A percentile compares a stretch with the other conserved stretches of the same genome.
phyloP scores from a whole-genome alignment of 2,329 filamentous ascomycete genomes.

The Talaromyces rugulosus region DNA sequence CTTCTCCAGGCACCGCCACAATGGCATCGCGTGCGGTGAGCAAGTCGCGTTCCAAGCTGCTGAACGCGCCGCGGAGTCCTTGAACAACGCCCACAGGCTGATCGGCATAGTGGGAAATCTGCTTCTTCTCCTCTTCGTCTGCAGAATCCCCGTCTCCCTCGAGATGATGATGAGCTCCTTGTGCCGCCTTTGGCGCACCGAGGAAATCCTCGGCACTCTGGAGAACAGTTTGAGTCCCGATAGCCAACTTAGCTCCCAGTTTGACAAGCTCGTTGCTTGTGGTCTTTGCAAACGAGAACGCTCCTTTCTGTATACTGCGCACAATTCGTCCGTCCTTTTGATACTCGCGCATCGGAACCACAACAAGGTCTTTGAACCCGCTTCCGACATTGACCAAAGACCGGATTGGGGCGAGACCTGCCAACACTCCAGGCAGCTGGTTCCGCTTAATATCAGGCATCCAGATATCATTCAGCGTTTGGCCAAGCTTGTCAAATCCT shows the following conservation, averaged over 20 bases:
- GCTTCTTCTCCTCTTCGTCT: constrained; percentile 67
- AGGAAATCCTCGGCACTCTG: constrained; percentile 83
- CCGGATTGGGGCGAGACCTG: constrained; percentile 83
- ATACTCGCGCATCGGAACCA: constrained; percentile 89
- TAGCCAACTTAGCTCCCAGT: constrained; percentile 86
- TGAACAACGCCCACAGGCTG: constrained; percentile 87
- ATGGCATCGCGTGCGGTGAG: constrained; percentile 83
- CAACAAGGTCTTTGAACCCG: constrained; percentile 79
- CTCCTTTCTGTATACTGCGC: constrained; percentile 87
- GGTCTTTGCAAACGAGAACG: constrained; percentile 82
- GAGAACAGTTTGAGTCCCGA: constrained; percentile 90
- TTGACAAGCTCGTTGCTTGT: constrained; percentile 94
- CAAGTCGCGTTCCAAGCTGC: constrained; percentile 81
- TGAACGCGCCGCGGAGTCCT: constrained; percentile 76
- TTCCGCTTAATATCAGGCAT: constrained; percentile 86
- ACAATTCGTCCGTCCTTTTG: constrained; percentile 89
- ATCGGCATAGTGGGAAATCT: constrained; percentile 87
- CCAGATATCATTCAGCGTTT: constrained; percentile 93
- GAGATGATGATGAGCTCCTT: constrained; percentile 29
- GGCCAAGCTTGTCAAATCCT: constrained; percentile 84
- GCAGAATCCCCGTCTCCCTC: constrained; percentile 50
- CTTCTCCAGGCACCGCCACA: constrained; percentile 87
- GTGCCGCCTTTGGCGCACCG: constrained; percentile 21
- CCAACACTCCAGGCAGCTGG: constrained; percentile 83
- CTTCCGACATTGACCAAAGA: constrained; percentile 87